A percentile compares a stretch with the other conserved stretches of the same genome.
Evolutionary conservation across 495 filamentous ascomycete species (phyloP).

Genomic region (Friedmanniomyces endolithicus): DNA sequence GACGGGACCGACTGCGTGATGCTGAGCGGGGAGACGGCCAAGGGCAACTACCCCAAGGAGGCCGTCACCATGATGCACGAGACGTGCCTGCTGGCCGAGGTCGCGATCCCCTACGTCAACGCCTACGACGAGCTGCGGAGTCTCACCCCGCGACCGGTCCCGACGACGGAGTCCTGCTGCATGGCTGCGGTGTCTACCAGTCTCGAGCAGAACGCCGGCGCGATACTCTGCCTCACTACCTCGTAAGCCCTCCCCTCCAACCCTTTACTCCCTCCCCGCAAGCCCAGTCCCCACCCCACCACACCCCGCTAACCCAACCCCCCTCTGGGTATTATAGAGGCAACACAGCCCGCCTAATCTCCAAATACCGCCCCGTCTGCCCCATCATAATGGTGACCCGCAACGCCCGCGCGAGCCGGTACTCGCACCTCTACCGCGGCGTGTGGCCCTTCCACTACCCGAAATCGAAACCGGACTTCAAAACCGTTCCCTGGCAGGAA

Average conservation of each 20-base stretch:
- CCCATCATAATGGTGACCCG: slow-evolving; percentile 98
- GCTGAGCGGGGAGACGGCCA: slow-evolving; percentile 97
- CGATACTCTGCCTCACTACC: slow-evolving; percentile 88
- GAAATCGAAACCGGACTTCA: slow-evolving; percentile 86
- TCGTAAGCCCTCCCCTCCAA: slow-evolving; percentile 44
- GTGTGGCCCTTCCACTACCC: slow-evolving; percentile 95
- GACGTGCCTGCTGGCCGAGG: slow-evolving; percentile 89
- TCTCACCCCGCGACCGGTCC: slow-evolving; percentile 66
- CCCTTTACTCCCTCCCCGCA: neutral
- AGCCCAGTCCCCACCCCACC: too few species aligned
- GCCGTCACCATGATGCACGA: slow-evolving; percentile 96
- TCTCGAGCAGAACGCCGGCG: slow-evolving; percentile 89
- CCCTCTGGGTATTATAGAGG: slow-evolving; percentile 40
- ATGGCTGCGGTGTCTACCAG: slow-evolving; percentile 92
- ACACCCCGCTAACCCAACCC: neutral
- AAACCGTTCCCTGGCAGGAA: slow-evolving; percentile 83
- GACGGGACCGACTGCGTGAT: slow-evolving; percentile 99
- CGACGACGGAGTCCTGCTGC: slow-evolving; percentile 79
- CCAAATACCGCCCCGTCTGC: slow-evolving; percentile 97
- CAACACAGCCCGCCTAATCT: slow-evolving; percentile 80
- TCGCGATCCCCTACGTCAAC: slow-evolving; percentile 89
- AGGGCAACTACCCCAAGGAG: slow-evolving; percentile 86
- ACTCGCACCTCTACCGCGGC: slow-evolving; percentile 90
- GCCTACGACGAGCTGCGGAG: slow-evolving; percentile 90
- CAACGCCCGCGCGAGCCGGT: slow-evolving; percentile 68